phyloP scores from a whole-genome alignment of 495 filamentous ascomycete genomes.

The Podospora didyma region DNA sequence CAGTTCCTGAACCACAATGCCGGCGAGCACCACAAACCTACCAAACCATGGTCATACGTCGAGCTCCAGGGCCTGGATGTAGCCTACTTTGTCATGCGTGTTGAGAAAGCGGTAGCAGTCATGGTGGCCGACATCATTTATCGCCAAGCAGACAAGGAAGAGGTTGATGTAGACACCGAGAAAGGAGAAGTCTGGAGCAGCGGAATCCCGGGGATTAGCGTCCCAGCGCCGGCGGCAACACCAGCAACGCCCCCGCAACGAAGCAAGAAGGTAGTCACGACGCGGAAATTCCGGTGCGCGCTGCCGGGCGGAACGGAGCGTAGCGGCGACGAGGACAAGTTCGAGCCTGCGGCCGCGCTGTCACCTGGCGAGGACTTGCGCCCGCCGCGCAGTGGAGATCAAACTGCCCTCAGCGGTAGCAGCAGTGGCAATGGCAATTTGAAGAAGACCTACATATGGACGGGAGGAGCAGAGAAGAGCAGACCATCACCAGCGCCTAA shows the following conservation, averaged over 20 bases:
- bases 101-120: neutral
- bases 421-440: neutral
- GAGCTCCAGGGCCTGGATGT: slow-evolving; percentile 5
- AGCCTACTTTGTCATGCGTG: slow-evolving; percentile 12
- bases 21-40: neutral
- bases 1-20: slow-evolving; percentile 5
- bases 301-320: neutral
- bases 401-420: neutral
- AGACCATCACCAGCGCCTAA: slow-evolving; percentile 6
- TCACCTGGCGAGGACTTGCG: slow-evolving; percentile 11
- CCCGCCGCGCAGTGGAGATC: neutral
- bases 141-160: neutral
- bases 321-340: neutral
- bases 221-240: too few species aligned
- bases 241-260: too few species aligned
- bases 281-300: neutral
- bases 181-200: too few species aligned
- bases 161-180: neutral
- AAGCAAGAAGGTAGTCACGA: neutral
- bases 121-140: neutral
- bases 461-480: too few species aligned
- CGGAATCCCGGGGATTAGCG: too few species aligned
- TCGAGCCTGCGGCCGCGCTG: slow-evolving; percentile 1
- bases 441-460: neutral
- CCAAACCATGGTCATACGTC: neutral